phyloP scores from a whole-genome alignment of 805 yeast species.

The Candida quercuum region DNA sequence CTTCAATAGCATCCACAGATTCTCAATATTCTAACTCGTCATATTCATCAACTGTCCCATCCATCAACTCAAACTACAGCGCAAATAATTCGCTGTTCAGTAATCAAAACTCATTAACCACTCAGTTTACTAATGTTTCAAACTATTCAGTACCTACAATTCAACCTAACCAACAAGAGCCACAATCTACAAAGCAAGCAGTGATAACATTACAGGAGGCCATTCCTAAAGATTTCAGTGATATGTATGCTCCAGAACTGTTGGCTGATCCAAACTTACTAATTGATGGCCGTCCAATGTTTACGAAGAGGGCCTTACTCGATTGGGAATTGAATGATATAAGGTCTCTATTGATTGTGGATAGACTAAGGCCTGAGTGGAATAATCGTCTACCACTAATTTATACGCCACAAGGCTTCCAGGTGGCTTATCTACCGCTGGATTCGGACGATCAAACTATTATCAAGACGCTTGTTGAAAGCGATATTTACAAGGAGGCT shows the following conservation, averaged over 20 bases:
- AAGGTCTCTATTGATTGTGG: slow-evolving; percentile 54
- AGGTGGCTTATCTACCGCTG: slow-evolving; percentile 47
- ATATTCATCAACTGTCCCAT: slow-evolving; percentile 5
- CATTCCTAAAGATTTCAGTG: slow-evolving; percentile 45
- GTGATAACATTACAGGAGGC: slow-evolving; percentile 39
- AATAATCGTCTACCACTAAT: slow-evolving; percentile 43
- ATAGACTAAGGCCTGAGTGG: slow-evolving; percentile 48
- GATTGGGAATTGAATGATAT: slow-evolving; percentile 73
- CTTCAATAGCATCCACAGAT: slow-evolving; percentile 17
- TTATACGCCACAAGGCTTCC: slow-evolving; percentile 30
- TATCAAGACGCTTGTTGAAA: slow-evolving; percentile 42
- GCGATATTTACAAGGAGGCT: slow-evolving; percentile 65
- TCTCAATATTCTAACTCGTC: slow-evolving; percentile 8
- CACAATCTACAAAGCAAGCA: slow-evolving; percentile 3
- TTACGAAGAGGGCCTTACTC: slow-evolving; percentile 54
- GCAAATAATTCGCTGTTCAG: slow-evolving; percentile 16
- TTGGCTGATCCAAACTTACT: slow-evolving; percentile 38
- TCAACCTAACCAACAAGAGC: slow-evolving; percentile 2
- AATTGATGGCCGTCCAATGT: slow-evolving; percentile 55
- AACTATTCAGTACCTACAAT: slow-evolving; percentile 3
- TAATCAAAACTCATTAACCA: slow-evolving; percentile 13
- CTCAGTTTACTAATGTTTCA: slow-evolving; percentile 15
- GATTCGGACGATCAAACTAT: slow-evolving; percentile 47
- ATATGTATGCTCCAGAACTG: slow-evolving; percentile 55
- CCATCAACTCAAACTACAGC: slow-evolving; percentile 7